Percentiles rank a stretch among this genome's conserved stretches.
Evolutionary conservation across 2,329 filamentous ascomycete genomes (phyloP).

Genomic region (Akanthomyces muscarius): DNA sequence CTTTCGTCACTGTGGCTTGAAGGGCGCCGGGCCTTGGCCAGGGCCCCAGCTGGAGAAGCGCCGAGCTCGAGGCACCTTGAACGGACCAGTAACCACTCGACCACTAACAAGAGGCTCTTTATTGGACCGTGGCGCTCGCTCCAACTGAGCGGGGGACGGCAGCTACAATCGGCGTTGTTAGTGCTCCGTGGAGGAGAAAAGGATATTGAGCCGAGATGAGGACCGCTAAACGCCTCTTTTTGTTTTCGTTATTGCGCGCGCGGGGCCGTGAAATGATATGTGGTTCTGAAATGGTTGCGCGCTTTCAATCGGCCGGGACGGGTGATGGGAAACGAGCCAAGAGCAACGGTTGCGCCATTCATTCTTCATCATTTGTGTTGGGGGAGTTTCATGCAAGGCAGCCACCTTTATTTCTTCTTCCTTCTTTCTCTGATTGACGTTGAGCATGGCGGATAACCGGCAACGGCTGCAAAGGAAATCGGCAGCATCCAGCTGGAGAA

Average conservation of each 20-base stretch:
- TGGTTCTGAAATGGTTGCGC: background rate
- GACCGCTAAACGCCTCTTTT: background rate
- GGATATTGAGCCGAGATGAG: background rate
- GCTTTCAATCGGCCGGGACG: slow-evolving; percentile 6
- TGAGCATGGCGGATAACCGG: slow-evolving; percentile 9
- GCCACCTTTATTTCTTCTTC: background rate
- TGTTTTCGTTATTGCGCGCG: background rate
- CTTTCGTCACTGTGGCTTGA: slow-evolving; percentile 16
- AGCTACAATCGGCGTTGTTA: background rate
- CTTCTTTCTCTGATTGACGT: too few species aligned
- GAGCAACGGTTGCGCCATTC: background rate
- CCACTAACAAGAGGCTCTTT: background rate
- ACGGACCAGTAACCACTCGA: too few species aligned
- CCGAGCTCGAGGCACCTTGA: background rate
- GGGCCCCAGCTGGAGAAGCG: background rate
- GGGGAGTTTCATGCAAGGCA: background rate
- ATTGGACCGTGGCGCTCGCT: background rate
- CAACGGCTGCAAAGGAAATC: slow-evolving; percentile 10
- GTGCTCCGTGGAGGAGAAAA: background rate
- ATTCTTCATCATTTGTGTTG: background rate
- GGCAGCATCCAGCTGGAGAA: background rate
- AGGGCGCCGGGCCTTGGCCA: background rate
- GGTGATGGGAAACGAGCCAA: background rate
- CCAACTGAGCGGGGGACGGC: too few species aligned
- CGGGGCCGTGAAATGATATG: background rate